Conservation (phyloP, 176 grass and related monocot species). For the Paspalum notatum region DNA sequence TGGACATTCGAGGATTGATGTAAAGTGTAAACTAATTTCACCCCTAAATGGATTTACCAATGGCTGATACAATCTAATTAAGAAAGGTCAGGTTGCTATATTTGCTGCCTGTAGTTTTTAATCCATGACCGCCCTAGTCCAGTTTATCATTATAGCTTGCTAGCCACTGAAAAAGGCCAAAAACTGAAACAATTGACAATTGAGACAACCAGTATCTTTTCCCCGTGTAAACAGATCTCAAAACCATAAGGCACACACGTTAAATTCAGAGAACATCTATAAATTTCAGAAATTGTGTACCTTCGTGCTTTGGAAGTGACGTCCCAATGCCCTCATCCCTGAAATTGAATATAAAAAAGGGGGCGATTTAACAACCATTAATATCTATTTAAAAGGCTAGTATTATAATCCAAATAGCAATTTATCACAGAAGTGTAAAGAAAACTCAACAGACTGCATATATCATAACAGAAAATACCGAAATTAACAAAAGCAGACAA, state of each 20-base stretch:
- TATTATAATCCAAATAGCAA: background rate
- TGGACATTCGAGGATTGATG: background rate
- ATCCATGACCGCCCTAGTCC: background rate
- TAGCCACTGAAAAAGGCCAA: background rate
- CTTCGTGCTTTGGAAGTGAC: constrained; percentile 76
- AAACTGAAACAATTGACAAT: background rate
- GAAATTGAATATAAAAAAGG: constrained; percentile 30
- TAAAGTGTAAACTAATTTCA: constrained; percentile 10
- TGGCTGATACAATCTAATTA: background rate
- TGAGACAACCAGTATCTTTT: background rate
- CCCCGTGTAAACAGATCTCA: background rate
- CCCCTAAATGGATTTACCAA: background rate
- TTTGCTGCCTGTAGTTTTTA: background rate
- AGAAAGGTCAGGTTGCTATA: background rate
- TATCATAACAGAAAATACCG: background rate
- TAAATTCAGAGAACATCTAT: background rate
- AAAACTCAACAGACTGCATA: background rate
- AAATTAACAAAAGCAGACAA: background rate
- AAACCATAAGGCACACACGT: background rate
- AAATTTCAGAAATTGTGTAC: constrained; percentile 48
- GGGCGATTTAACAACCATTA: background rate
- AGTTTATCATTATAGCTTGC: background rate
- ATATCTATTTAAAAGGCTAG: background rate
- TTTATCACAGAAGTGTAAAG: background rate
- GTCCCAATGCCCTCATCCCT: constrained; percentile 65